Base-by-base conservation (phyloP, 78 protist species). In the Planoprotostelium fungivorum region DNA sequence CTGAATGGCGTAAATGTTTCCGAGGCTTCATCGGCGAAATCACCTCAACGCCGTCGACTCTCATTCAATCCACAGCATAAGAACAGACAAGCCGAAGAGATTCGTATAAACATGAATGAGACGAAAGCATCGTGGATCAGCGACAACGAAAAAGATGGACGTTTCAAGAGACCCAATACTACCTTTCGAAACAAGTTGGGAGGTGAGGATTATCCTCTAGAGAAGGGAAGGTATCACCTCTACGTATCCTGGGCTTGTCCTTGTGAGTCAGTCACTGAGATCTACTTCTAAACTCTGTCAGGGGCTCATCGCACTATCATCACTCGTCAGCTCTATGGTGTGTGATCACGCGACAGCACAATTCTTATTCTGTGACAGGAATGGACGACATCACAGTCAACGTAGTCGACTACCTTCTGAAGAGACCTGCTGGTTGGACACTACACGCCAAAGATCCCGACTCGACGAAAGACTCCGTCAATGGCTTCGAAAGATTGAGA, bases 401-500 rank as follows among this genome's bases (percentile, higher is more conserved):
- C 73, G 73, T 51, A 16, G 73, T 51, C 31, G 73, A 51, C 16
- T 51, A 16, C 16, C 73, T 51, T 16, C 16, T 51, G 16, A 51
- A 5, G 31, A 51, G 16, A 51, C 5, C 73, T 16, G 73, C 5
- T 5, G 73, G 73, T 16, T 51, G 73, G 73, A 51, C 73, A 51
- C 73, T 51, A 25, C 73, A 51, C 31, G 16, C 5, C 31, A 51
- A 51, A 16, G 73, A 51, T 51, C 31, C 5, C 5, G 73, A 16
- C 5, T 5, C 73, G 5, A 91, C 95, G 10, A 35, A 83, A 28
- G 94, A 87, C 38, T 34, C 38, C 29, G 89, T 83, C 29, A 35
- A 88, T 37, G 93, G 89, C 87, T 89, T 87, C n/a, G 35, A 28
- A 29, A 28, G 34, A 5, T 35, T 83, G 0, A 63, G 37, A 34